phyloP scores from a whole-genome alignment of 305 asterid species.

The Fraxinus greggii region DNA sequence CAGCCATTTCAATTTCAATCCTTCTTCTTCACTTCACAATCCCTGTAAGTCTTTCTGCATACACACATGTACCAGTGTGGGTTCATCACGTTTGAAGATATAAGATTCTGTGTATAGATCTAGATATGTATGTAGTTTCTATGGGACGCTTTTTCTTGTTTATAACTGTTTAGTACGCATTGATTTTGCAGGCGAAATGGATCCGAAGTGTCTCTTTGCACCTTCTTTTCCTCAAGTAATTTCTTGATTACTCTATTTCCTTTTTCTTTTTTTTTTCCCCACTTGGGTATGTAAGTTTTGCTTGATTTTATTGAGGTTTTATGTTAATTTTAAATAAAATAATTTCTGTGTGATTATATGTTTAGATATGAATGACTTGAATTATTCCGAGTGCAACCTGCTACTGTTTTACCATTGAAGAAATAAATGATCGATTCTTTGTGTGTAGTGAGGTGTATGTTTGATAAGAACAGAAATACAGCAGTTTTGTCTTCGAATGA shows the following conservation, averaged over 20 bases:
- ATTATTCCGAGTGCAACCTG: neutral
- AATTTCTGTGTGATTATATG: neutral
- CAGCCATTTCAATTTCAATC: conserved; percentile 20
- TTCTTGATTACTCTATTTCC: neutral
- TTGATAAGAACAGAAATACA: neutral
- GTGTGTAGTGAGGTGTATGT: neutral
- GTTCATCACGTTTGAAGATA: too few species aligned
- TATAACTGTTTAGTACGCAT: neutral
- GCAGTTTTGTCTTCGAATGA: neutral
- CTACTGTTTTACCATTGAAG: neutral
- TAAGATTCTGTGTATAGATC: neutral
- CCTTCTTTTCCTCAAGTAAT: conserved; percentile 25
- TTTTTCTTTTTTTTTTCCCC: neutral
- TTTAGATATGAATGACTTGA: neutral
- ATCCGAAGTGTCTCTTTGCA: neutral
- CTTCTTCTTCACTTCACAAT: conserved; percentile 10
- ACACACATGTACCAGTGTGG: neutral
- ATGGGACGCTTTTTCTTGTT: neutral
- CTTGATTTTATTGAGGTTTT: neutral
- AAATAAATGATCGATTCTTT: neutral
- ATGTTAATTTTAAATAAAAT: neutral
- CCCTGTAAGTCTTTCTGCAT: conserved; percentile 15
- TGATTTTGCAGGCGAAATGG: conserved; percentile 22
- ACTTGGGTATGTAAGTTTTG: neutral
- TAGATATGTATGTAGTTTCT: neutral